These are phyloP conservation scores for Phaeoacremonium minimum DNA, from an alignment of 2,329 filamentous ascomycete genomes.

Conservation along the genomic window DNA sequence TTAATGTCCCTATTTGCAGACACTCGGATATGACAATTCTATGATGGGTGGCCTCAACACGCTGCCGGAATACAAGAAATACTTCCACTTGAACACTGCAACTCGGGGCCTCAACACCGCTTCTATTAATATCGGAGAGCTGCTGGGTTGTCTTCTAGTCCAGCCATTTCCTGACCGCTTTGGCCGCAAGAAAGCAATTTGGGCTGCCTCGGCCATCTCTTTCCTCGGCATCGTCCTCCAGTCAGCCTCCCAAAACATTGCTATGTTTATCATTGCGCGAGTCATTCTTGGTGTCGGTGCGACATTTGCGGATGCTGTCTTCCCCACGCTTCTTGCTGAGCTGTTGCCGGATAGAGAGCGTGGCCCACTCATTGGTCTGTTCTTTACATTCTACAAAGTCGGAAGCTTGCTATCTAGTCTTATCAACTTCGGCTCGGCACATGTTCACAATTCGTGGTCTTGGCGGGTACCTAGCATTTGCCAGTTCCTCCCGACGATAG, in stretches of 20 bases:
- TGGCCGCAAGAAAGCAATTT: slow-evolving; percentile 36
- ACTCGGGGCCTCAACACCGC: slow-evolving; percentile 51
- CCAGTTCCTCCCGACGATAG: slow-evolving; percentile 19
- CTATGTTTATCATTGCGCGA: slow-evolving; percentile 43
- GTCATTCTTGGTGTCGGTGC: slow-evolving; percentile 42
- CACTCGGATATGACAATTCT: slow-evolving; percentile 5
- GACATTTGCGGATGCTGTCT: slow-evolving; percentile 34
- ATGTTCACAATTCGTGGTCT: slow-evolving; percentile 33
- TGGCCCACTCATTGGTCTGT: slow-evolving; percentile 34
- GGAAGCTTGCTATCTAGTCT: slow-evolving; percentile 37
- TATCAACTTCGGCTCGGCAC: slow-evolving; percentile 35
- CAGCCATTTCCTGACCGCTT: slow-evolving; percentile 26
- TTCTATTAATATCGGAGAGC: slow-evolving; percentile 29
- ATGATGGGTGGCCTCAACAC: slow-evolving; percentile 43
- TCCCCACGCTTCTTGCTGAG: slow-evolving; percentile 42
- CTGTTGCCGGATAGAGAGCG: slow-evolving; percentile 37
- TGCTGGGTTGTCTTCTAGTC: neutral
- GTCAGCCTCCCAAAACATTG: slow-evolving; percentile 41
- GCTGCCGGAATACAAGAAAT: slow-evolving; percentile 48
- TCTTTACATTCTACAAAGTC: slow-evolving; percentile 24
- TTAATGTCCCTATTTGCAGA: neutral
- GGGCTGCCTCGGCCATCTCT: slow-evolving; percentile 32
- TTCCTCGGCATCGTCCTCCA: slow-evolving; percentile 40
- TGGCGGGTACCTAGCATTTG: slow-evolving; percentile 35
- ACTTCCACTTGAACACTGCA: slow-evolving; percentile 48